phyloP scores from a whole-genome alignment of 2,329 filamentous ascomycete species.

The Dactylonectria macrodidyma region DNA sequence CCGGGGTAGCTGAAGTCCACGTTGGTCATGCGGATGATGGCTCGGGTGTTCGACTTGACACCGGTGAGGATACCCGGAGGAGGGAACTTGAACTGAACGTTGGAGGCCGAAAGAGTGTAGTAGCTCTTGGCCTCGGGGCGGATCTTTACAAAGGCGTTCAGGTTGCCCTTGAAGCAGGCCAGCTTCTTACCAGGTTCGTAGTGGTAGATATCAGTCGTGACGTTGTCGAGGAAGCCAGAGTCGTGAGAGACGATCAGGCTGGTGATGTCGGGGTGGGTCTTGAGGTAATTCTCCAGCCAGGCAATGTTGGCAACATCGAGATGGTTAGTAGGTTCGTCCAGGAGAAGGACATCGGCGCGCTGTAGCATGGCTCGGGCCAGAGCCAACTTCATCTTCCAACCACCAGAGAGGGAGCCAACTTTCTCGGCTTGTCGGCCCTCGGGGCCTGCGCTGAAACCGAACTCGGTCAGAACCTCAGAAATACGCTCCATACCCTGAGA shows the following conservation, averaged over 20 bases:
- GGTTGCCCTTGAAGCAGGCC: conserved; percentile 85
- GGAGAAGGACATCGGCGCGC: conserved; percentile 93
- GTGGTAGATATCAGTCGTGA: conserved; percentile 99
- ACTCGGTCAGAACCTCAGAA: conserved; percentile 85
- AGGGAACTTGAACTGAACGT: conserved; percentile 98
- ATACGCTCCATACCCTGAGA: conserved; percentile 86
- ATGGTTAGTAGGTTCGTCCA: conserved; percentile 99
- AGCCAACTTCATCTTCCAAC: conserved; percentile 99
- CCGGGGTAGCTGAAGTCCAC: conserved; percentile 96
- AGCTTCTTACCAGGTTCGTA: conserved; percentile 98
- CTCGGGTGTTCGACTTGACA: conserved; percentile 94
- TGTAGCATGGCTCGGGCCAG: conserved; percentile 96
- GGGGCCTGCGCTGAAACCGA: conserved; percentile 92
- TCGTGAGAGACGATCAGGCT: conserved; percentile 99
- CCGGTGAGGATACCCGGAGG: conserved; percentile 93
- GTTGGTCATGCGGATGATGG: conserved; percentile 95
- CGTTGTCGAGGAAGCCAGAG: conserved; percentile 95
- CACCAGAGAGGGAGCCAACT: conserved; percentile 95
- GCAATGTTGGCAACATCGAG: conserved; percentile 96
- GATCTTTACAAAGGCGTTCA: conserved; percentile 86
- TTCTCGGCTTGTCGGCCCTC: conserved; percentile 90
- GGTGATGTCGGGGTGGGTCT: conserved; percentile 95
- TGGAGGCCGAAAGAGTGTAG: conserved; percentile 91
- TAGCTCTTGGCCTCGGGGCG: conserved; percentile 98
- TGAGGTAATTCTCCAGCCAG: conserved; percentile 96